phyloP scores from a whole-genome alignment of 495 filamentous ascomycete genomes.

The Daldinia loculata region DNA sequence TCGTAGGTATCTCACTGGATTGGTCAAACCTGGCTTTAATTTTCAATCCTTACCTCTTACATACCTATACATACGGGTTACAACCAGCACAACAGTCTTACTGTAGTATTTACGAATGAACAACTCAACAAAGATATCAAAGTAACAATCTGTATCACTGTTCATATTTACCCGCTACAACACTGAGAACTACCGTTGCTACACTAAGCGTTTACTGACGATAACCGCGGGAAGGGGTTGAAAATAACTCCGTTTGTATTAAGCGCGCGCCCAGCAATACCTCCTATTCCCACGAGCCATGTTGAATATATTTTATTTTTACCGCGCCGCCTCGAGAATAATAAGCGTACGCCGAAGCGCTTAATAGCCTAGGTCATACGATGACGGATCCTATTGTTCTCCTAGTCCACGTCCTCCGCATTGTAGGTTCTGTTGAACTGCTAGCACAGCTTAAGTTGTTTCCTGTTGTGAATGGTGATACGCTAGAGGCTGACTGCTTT shows the following conservation, averaged over 20 bases:
- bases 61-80: neutral
- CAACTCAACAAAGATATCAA: neutral
- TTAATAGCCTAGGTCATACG: neutral
- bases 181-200: neutral
- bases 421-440: neutral
- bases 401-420: neutral
- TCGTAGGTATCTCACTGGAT: neutral
- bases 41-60: too few relatives aligned
- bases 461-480: slow-evolving; percentile 7
- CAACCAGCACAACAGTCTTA: neutral
- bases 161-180: neutral
- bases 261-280: slow-evolving; percentile 27
- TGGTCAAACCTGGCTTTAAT: too few relatives aligned
- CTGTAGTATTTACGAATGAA: neutral
- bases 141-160: neutral
- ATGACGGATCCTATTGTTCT: neutral
- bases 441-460: slow-evolving; percentile 7
- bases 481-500: slow-evolving; percentile 6
- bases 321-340: slow-evolving; percentile 23
- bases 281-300: neutral
- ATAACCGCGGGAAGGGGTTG: slow-evolving; percentile 1
- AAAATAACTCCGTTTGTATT: slow-evolving; percentile 4
- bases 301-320: neutral
- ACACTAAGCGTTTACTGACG: neutral
- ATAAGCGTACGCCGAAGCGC: neutral